Percentiles rank a stretch among this genome's conserved stretches.
Evolutionary conservation across 768 basidiomycete species (phyloP).

Genomic region (Boletus tomentosulus): DNA sequence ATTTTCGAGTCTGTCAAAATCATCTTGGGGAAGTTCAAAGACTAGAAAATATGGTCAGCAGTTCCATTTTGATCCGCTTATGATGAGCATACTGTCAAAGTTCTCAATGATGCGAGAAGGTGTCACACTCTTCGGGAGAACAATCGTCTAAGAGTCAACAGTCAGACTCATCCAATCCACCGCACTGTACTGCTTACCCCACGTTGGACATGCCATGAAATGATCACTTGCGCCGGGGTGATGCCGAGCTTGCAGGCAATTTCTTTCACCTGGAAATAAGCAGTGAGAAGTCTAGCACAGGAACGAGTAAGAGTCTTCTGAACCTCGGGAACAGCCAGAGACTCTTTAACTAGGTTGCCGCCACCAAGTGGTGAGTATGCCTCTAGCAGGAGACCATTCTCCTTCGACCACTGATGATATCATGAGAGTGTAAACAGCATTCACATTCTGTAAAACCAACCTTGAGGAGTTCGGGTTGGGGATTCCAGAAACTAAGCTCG

Average conservation of each 20-base stretch:
- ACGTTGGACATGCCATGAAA: slow-evolving; percentile 75
- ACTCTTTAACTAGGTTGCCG: slow-evolving; percentile 50
- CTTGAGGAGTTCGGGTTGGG: slow-evolving; percentile 71
- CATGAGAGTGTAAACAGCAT: background rate
- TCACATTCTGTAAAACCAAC: slow-evolving; percentile 28
- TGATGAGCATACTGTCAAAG: slow-evolving; percentile 43
- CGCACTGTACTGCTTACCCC: slow-evolving; percentile 43
- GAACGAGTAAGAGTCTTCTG: background rate
- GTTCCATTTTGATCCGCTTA: background rate
- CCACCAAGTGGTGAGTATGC: slow-evolving; percentile 79
- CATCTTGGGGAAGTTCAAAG: slow-evolving; percentile 33
- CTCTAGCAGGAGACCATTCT: slow-evolving; percentile 60
- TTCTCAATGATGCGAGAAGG: slow-evolving; percentile 68
- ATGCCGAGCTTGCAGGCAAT: slow-evolving; percentile 62
- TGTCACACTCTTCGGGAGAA: slow-evolving; percentile 75
- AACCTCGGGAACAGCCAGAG: slow-evolving; percentile 57
- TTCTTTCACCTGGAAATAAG: slow-evolving; percentile 39
- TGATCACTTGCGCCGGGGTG: slow-evolving; percentile 70
- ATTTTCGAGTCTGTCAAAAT: slow-evolving; percentile 39
- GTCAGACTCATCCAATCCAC: background rate
- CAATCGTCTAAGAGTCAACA: slow-evolving; percentile 46
- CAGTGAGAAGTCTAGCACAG: background rate
- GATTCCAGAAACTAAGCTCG: slow-evolving; percentile 73
- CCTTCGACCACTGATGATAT: slow-evolving; percentile 57
- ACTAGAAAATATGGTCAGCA: slow-evolving; percentile 15